These are phyloP conservation scores for Auricularia cornea DNA, from an alignment of 768 basidiomycete species.

Conservation along the genomic window DNA sequence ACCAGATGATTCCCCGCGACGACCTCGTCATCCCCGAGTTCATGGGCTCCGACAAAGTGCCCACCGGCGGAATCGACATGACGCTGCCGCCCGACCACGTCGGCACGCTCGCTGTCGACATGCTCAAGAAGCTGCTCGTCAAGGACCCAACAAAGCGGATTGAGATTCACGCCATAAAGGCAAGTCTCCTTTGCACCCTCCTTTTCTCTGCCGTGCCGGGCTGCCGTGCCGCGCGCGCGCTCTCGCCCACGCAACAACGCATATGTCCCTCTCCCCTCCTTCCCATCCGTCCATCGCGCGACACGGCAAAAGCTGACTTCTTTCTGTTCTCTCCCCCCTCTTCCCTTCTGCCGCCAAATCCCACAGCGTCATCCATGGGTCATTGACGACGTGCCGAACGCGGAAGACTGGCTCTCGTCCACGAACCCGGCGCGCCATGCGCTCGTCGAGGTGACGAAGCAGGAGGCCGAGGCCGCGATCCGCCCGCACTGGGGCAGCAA, in stretches of 20 bases:
- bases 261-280: not conserved
- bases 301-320: not conserved
- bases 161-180: conserved; percentile 77
- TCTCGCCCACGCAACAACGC: not conserved
- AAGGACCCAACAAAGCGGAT: conserved; percentile 73
- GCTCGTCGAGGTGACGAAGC: conserved; percentile 56
- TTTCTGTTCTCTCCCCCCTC: conserved; percentile 5
- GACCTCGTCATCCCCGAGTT: conserved; percentile 59
- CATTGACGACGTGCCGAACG: conserved; percentile 54
- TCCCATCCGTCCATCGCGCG: conserved; percentile 1
- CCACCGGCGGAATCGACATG: conserved; percentile 55
- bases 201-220: conserved; percentile 17
- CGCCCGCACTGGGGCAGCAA: conserved; percentile 16
- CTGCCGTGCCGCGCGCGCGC: conserved; percentile 16
- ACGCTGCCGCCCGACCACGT: conserved; percentile 25
- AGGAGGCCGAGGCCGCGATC: conserved; percentile 61
- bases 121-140: conserved; percentile 70
- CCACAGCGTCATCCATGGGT: conserved; percentile 46
- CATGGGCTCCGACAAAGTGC: conserved; percentile 66
- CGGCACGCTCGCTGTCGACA: conserved; percentile 54
- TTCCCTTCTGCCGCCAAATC: conserved; percentile 33
- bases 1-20: conserved; percentile 66
- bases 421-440: conserved; percentile 44
- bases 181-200: conserved; percentile 26
- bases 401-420: conserved; percentile 59